These are phyloP conservation scores for Solanum paucissectum DNA, from an alignment of 257 asterid species.

Conservation along the genomic window DNA sequence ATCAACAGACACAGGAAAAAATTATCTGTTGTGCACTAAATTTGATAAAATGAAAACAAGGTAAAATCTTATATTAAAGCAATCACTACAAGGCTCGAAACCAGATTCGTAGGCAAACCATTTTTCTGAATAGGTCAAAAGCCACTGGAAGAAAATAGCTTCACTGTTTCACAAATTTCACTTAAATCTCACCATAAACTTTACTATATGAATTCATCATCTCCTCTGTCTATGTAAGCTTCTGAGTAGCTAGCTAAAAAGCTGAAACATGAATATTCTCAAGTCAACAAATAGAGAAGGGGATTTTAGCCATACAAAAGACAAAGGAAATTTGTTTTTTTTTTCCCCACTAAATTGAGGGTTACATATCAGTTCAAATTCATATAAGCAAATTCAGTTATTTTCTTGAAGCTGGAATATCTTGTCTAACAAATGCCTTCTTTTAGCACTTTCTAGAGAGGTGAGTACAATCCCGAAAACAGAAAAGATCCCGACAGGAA, in stretches of 20 bases:
- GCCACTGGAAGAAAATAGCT: not conserved
- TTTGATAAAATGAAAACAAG: not conserved
- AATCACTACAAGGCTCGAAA: not conserved
- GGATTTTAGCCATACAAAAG: not conserved
- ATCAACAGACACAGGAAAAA: not conserved
- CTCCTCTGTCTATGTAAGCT: not conserved
- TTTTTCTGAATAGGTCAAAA: not conserved
- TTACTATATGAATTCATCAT: not conserved
- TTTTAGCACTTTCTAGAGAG: not conserved
- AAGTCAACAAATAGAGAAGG: not conserved
- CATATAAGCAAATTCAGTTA: not conserved
- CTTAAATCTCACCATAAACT: not conserved
- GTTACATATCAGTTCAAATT: not conserved
- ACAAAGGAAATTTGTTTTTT: not conserved
- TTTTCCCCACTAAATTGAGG: not conserved
- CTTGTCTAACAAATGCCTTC: not conserved
- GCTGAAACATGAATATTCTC: not conserved
- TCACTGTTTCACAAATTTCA: not conserved
- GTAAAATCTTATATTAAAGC: not conserved
- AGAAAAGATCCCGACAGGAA: not conserved
- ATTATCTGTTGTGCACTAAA: not conserved
- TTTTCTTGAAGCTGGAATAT: not conserved
- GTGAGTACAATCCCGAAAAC: not conserved
- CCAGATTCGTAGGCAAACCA: not conserved
- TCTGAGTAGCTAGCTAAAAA: not conserved